phyloP scores from a whole-genome alignment of 371 early-diverging fungal genomes.

The Syncephalastrum monosporum region DNA sequence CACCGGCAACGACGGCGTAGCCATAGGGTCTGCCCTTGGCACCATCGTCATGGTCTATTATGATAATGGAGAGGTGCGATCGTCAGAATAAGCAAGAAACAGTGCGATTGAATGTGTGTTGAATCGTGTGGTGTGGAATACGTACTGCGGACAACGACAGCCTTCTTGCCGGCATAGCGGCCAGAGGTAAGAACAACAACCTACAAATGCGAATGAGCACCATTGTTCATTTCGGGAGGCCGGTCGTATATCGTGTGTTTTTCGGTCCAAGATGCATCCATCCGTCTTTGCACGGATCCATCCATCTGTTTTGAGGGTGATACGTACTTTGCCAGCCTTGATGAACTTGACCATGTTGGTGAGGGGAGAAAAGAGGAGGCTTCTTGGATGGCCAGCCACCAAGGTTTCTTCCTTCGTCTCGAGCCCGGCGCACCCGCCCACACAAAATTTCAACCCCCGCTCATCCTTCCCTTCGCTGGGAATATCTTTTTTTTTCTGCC shows the following conservation, averaged over 20 bases:
- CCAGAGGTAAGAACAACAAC: conserved; percentile 97
- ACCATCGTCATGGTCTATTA: conserved; percentile 78
- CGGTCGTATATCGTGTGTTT: neutral
- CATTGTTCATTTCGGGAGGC: conserved; percentile 1
- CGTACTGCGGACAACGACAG: conserved; percentile 95
- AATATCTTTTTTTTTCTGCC: too few relatives aligned
- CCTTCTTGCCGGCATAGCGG: conserved; percentile 98
- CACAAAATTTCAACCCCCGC: too few relatives aligned
- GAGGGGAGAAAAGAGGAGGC: conserved; percentile 26
- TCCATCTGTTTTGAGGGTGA: conserved; percentile 17
- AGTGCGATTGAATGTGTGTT: neutral
- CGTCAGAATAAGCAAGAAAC: conserved; percentile 2
- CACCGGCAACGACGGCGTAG: conserved; percentile 96
- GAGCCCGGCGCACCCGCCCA: neutral
- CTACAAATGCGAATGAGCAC: conserved; percentile 39
- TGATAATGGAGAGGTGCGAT: neutral
- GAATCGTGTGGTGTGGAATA: conserved; percentile 10
- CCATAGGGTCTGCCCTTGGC: conserved; percentile 93
- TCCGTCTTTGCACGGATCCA: conserved; percentile 24
- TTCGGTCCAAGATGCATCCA: conserved; percentile 18
- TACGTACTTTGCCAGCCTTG: conserved; percentile 68
- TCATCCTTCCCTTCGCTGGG: too few relatives aligned
- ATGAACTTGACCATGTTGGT: conserved; percentile 76
- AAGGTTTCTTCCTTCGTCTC: neutral
- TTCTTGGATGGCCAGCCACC: conserved; percentile 6